These are phyloP conservation scores for Colletotrichum sansevieriae DNA, from an alignment of 2,329 filamentous ascomycete genomes.

Conservation along the genomic window DNA sequence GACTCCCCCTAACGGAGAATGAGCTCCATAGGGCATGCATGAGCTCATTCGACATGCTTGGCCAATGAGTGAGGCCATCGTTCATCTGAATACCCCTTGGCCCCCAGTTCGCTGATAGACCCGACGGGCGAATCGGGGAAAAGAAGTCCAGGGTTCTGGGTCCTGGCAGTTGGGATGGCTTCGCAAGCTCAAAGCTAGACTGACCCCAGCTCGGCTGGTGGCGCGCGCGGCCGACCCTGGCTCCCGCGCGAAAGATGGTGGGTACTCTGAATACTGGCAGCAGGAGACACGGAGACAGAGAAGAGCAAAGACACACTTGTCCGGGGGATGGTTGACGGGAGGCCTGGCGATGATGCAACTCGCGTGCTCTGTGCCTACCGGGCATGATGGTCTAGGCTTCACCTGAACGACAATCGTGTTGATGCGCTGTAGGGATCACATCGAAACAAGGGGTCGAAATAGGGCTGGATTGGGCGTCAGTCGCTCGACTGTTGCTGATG, in stretches of 20 bases:
- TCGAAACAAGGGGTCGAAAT: neutral
- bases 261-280: neutral
- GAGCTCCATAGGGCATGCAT: conserved; percentile 41
- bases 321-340: conserved; percentile 8
- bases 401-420: neutral
- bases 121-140: conserved; percentile 37
- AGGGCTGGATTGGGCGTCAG: conserved; percentile 1
- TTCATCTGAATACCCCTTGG: conserved; percentile 14
- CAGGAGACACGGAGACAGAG: conserved; percentile 2
- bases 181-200: conserved; percentile 39
- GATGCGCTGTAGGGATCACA: conserved; percentile 1
- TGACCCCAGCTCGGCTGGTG: conserved; percentile 37
- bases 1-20: neutral
- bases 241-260: conserved; percentile 16
- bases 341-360: conserved; percentile 35
- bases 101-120: conserved; percentile 25
- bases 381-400: conserved; percentile 3
- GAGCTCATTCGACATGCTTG: conserved; percentile 23
- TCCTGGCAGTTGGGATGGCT: conserved; percentile 34
- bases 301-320: conserved; percentile 1
- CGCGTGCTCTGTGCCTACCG: conserved; percentile 19
- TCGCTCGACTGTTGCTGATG: conserved; percentile 8
- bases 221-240: conserved; percentile 14
- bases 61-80: conserved; percentile 21
- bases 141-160: conserved; percentile 9